Evolutionary conservation across 164 flowering plant species (phyloP).

Genomic region (Santalum album): DNA sequence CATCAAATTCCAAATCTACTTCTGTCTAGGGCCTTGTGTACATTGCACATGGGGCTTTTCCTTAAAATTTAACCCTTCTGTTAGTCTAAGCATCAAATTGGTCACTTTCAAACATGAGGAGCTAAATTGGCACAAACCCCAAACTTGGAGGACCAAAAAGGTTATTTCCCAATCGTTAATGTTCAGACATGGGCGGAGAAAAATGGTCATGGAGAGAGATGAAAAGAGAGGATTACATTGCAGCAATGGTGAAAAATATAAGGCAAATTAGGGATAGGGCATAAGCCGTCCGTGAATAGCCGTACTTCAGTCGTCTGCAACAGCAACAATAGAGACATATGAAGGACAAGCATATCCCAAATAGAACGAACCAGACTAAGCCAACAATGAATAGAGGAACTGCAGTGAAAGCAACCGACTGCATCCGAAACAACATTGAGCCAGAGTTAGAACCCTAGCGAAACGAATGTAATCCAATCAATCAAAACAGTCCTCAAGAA

Average conservation of each 20-base stretch:
- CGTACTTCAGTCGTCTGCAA: slow-evolving; percentile 43
- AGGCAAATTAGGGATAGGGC: slow-evolving; percentile 68
- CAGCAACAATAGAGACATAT: slow-evolving; percentile 59
- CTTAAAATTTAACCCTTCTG: too few species aligned
- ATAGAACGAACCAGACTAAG: slow-evolving; percentile 52
- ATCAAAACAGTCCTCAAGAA: too few species aligned
- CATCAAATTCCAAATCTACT: too few species aligned
- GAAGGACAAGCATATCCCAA: slow-evolving; percentile 46
- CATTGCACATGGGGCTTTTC: too few species aligned
- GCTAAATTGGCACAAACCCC: too few species aligned
- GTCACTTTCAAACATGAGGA: too few species aligned
- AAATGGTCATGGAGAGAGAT: too few species aligned
- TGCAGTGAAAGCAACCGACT: slow-evolving; percentile 84
- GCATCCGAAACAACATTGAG: slow-evolving; percentile 15
- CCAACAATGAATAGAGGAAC: slow-evolving; percentile 64
- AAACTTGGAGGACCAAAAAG: too few species aligned
- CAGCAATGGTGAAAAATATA: slow-evolving; percentile 60
- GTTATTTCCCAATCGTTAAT: too few species aligned
- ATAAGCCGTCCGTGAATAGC: slow-evolving; percentile 68
- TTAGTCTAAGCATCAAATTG: too few species aligned
- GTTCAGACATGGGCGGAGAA: too few species aligned
- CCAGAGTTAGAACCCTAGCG: neutral
- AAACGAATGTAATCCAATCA: neutral
- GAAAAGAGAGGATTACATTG: slow-evolving; percentile 41
- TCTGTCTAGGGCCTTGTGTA: too few species aligned